Base-by-base conservation (phyloP, 805 yeast species). In the Nakazawaea ishiwadae region DNA sequence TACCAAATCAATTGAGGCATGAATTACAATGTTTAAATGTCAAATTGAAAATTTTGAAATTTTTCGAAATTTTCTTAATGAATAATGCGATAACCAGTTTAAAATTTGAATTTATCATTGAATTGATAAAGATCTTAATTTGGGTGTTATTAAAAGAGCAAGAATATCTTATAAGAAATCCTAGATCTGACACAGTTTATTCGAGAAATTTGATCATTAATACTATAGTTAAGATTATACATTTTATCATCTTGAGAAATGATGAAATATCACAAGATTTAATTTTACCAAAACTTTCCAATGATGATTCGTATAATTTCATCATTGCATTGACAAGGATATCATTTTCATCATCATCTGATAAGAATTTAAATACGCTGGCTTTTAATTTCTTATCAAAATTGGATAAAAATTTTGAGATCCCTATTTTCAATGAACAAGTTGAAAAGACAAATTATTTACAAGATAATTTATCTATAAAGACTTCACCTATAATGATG, bases 61-160 rank as follows among this genome's bases (percentile, higher is more conserved):
- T 79, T 4, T 60, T 82, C 24, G 84, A 79, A 52, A 60, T 67
- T 18, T 62, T 59, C 41, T 56, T 71, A 4, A 52, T 65, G 1
- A 55, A 56, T 12, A 57, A 58, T 8, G 45, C 51, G 36, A 44
- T 53, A 5, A 46, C 51, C 4, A 40, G 50, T n/a, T 42, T 58
- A 18, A 51, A 48, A 39, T 27, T 36, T 18, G 63, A 58, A 14
- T 39, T 47, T 9, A 31, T 57, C 18, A 47, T 51, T 30, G 69
- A 65, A 29, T 51, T 68, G 36, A 57, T 72, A 45, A 63, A 67
- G 36, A 53, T 66, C 2, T 56, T 72, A 28, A 64, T 72, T 7
- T 52, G 70, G 34, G 61, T 67, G 16, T 62, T 76, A 6, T 73
- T 73, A 4, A 62, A 60, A 39, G 77, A 76, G 52, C 84, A 77